A percentile compares a stretch with the other conserved stretches of the same genome.
Evolutionary conservation across 2,329 filamentous ascomycete genomes (phyloP).

Genomic region (Xylaria sp.): DNA sequence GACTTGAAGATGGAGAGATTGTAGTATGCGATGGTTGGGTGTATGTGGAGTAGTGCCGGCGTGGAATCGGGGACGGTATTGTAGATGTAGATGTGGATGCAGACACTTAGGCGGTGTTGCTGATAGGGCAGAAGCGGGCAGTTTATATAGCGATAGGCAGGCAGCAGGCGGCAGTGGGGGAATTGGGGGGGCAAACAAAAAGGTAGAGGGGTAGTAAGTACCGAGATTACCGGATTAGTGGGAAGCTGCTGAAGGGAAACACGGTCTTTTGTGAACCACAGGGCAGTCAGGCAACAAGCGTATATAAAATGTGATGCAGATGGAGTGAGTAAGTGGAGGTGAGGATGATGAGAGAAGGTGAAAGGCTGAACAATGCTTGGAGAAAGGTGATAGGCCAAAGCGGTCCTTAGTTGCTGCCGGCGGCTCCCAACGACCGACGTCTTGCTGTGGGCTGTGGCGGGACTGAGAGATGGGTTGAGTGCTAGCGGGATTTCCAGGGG

Average conservation of each 20-base stretch:
- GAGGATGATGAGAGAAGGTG: not conserved
- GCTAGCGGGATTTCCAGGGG: not conserved
- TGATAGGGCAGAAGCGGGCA: not conserved
- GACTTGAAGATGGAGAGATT: not conserved
- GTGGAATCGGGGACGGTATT: not conserved
- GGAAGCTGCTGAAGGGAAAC: not conserved
- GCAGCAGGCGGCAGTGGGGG: not conserved
- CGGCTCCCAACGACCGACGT: too few relatives aligned
- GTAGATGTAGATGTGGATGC: not conserved
- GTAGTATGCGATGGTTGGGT: not conserved
- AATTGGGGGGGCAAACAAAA: not conserved
- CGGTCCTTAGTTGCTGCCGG: not conserved
- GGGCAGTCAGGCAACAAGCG: not conserved
- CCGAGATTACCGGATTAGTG: not conserved
- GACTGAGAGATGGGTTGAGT: not conserved
- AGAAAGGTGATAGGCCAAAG: conserved; percentile 1
- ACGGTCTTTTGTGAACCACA: too few relatives aligned
- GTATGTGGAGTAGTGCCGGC: conserved; percentile 4
- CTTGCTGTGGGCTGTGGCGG: too few relatives aligned
- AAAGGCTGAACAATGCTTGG: conserved; percentile 18
- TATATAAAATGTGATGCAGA: not conserved
- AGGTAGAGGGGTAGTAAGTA: not conserved
- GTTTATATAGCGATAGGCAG: not conserved
- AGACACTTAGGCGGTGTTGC: not conserved
- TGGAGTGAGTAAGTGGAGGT: not conserved